These are phyloP conservation scores for Trypanosoma theileri DNA, from an alignment of 208 protist genomes.

Conservation along the genomic window DNA sequence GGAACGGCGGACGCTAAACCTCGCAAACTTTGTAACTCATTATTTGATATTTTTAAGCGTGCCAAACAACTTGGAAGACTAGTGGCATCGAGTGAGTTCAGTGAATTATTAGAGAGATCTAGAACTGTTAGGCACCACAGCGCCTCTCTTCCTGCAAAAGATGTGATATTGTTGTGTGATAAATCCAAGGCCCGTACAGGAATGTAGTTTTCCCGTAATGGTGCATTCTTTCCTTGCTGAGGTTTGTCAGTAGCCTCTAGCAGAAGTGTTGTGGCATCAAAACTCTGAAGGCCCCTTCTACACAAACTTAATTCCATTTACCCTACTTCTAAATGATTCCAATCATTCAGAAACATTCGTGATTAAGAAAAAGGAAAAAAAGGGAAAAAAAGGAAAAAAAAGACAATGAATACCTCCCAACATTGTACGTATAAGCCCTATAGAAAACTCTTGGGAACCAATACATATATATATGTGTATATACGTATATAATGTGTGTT, in stretches of 20 bases:
- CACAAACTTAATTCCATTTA: slow-evolving; percentile 76
- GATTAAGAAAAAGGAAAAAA: too few relatives aligned
- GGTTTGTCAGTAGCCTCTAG: slow-evolving; percentile 24
- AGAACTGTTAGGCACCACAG: slow-evolving; percentile 48
- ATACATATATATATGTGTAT: too few relatives aligned
- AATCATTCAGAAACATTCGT: too few relatives aligned
- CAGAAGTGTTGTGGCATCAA: slow-evolving; percentile 53
- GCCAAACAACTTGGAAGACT: slow-evolving; percentile 47
- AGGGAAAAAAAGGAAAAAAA: too few relatives aligned
- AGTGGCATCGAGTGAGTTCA: slow-evolving; percentile 36
- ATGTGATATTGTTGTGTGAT: slow-evolving; percentile 67
- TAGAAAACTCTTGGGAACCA: too few relatives aligned
- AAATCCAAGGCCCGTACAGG: slow-evolving; percentile 55
- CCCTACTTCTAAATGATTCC: background rate
- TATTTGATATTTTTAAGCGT: slow-evolving; percentile 57
- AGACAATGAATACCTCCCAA: too few relatives aligned
- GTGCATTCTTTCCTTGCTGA: slow-evolving; percentile 15
- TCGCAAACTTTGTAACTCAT: slow-evolving; percentile 43
- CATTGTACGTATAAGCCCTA: too few relatives aligned
- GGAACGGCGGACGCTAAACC: slow-evolving; percentile 38
- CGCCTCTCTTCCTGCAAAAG: slow-evolving; percentile 58
- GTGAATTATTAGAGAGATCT: slow-evolving; percentile 71
- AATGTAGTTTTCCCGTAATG: slow-evolving; percentile 19
- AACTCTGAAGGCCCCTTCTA: slow-evolving; percentile 62
- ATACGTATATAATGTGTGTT: background rate